phyloP scores from a whole-genome alignment of 352 stramenopile species.

The Paralagenidium karlingii region DNA sequence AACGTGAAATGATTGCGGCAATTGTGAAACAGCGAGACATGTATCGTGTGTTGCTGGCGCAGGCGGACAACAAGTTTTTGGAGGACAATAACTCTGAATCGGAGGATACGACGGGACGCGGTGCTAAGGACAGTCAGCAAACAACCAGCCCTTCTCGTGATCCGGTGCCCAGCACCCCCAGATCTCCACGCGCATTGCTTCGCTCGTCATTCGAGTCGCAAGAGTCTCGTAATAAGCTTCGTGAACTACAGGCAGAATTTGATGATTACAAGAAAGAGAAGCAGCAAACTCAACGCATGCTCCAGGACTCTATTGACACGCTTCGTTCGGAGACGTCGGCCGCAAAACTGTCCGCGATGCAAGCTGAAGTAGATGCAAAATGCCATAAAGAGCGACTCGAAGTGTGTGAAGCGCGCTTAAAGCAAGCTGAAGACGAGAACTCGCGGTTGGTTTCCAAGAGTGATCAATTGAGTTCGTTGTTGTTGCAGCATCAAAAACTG shows the following conservation, averaged over 20 bases:
- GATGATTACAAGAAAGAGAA: conserved; percentile 76
- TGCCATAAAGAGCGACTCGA: conserved; percentile 52
- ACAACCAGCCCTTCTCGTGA: neutral
- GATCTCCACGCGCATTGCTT: conserved; percentile 1
- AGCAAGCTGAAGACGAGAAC: conserved; percentile 51
- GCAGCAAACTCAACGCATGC: conserved; percentile 35
- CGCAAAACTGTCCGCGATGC: conserved; percentile 41
- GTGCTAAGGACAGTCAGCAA: neutral
- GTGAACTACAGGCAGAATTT: conserved; percentile 56
- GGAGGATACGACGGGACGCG: conserved; percentile 4
- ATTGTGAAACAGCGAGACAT: conserved; percentile 96
- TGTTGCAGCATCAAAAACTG: conserved; percentile 52
- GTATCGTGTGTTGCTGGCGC: conserved; percentile 87
- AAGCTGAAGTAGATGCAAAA: conserved; percentile 52
- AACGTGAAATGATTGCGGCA: conserved; percentile 80
- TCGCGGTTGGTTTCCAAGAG: conserved; percentile 36
- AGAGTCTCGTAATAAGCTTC: conserved; percentile 18
- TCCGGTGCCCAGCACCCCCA: neutral
- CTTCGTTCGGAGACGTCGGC: conserved; percentile 29
- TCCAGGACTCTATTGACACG: conserved; percentile 56
- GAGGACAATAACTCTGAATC: too few relatives aligned
- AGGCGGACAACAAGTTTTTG: conserved; percentile 72
- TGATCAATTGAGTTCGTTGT: conserved; percentile 44
- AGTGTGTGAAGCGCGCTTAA: conserved; percentile 30
- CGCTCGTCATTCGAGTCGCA: neutral